Conservation (phyloP, 2,329 filamentous ascomycete genomes). For the Exophiala bonariae region DNA sequence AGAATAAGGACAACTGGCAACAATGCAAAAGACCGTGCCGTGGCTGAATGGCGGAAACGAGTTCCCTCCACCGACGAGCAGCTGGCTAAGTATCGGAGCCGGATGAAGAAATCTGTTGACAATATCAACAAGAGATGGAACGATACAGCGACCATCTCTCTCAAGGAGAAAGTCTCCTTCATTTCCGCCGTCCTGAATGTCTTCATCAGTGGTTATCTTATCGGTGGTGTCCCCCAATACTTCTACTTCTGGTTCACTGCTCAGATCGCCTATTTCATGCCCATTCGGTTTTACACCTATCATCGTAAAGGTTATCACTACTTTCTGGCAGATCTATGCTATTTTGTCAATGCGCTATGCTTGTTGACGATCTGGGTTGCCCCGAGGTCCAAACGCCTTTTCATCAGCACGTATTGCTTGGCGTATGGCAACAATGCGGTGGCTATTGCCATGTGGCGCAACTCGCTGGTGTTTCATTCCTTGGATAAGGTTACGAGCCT, state of each 20-base stretch:
- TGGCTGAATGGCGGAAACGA: constrained; percentile 87
- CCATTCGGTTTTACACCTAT: constrained; percentile 89
- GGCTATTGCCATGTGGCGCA: constrained; percentile 98
- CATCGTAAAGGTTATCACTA: constrained; percentile 92
- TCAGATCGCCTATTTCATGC: constrained; percentile 94
- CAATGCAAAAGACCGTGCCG: constrained; percentile 81
- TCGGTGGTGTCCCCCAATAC: constrained; percentile 79
- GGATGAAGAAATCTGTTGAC: constrained; percentile 87
- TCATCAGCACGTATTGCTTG: constrained; percentile 88
- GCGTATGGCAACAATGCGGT: constrained; percentile 96
- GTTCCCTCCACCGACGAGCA: constrained; percentile 88
- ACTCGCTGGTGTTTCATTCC: constrained; percentile 96
- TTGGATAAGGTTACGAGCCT: constrained; percentile 95
- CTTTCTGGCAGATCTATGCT: constrained; percentile 95
- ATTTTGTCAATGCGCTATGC: constrained; percentile 90
- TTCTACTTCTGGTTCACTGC: constrained; percentile 92
- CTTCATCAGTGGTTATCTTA: constrained; percentile 91
- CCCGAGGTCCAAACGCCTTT: constrained; percentile 83
- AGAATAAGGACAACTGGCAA: constrained; percentile 65
- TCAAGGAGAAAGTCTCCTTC: constrained; percentile 92
- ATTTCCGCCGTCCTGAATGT: constrained; percentile 97
- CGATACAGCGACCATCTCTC: constrained; percentile 81
- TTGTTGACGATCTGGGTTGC: constrained; percentile 87
- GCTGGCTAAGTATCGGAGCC: constrained; percentile 82
- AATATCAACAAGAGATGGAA: constrained; percentile 83